Evolutionary conservation across 495 filamentous ascomycete genomes (phyloP).

Genomic region (Halenospora varia): DNA sequence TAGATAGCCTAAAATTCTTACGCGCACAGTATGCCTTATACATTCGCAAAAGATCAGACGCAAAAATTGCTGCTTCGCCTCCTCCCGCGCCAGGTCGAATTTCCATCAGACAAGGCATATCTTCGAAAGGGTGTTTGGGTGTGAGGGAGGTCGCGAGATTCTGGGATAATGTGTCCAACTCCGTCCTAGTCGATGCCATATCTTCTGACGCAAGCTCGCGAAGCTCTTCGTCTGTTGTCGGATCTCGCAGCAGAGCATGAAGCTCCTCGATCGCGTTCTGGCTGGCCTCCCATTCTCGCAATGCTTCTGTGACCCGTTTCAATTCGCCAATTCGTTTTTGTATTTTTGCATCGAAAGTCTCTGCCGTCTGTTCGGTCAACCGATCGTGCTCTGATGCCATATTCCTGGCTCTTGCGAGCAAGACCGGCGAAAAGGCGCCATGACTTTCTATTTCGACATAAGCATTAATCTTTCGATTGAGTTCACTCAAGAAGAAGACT

Average conservation of each 20-base stretch:
- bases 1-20: conserved; percentile 39
- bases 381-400: conserved; percentile 59
- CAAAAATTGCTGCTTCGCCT: conserved; percentile 85
- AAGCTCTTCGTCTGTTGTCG: conserved; percentile 44
- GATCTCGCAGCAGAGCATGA: conserved; percentile 40
- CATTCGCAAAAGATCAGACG: conserved; percentile 83
- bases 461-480: no score
- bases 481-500: background rate
- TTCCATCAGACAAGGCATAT: conserved; percentile 86
- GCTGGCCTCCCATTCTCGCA: conserved; percentile 66
- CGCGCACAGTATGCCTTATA: conserved; percentile 74
- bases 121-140: conserved; percentile 88
- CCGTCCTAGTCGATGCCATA: conserved; percentile 55
- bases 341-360: conserved; percentile 64
- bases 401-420: conserved; percentile 61
- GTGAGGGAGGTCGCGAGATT: conserved; percentile 71
- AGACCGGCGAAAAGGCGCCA: conserved; percentile 47
- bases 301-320: conserved; percentile 56
- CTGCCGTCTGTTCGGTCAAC: conserved; percentile 49
- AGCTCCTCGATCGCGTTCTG: conserved; percentile 52
- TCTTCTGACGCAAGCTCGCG: conserved; percentile 74
- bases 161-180: conserved; percentile 54
- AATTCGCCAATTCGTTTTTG: conserved; percentile 80
- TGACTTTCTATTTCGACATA: conserved; percentile 33
- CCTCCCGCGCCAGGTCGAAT: conserved; percentile 93